These are phyloP conservation scores for Pyrrhoderma noxium DNA, from an alignment of 1,284 basidiomycete genomes.

Conservation along the genomic window DNA sequence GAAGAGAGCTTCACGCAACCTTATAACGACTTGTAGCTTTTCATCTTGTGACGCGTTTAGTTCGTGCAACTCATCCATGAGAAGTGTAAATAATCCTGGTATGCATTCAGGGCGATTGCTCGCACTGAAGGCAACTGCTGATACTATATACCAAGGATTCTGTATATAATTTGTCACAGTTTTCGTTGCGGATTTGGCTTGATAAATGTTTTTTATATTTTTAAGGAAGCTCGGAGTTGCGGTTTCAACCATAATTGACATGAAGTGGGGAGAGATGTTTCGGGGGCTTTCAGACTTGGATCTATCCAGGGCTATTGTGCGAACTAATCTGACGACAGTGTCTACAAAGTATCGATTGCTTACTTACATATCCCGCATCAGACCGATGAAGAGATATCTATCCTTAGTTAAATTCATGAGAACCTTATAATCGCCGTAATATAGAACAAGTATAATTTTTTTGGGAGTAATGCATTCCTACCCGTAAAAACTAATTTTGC, in stretches of 20 bases:
- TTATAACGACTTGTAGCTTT: conserved; percentile 34
- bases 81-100: conserved; percentile 44
- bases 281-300: no score
- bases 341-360: no score
- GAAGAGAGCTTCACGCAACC: conserved; percentile 48
- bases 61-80: conserved; percentile 33
- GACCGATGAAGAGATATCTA: no score
- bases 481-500: no score
- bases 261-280: no score
- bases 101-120: conserved; percentile 49
- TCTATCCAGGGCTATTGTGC: no score
- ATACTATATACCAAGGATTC: conserved; percentile 52
- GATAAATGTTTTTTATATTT: neutral
- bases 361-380: no score
- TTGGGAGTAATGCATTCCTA: no score
- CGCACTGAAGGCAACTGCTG: conserved; percentile 46
- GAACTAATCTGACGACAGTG: no score
- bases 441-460: no score
- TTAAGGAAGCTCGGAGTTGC: conserved; percentile 23
- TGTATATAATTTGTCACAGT: conserved; percentile 8
- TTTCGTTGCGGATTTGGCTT: neutral
- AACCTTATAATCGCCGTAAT: no score
- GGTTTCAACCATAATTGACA: conserved; percentile 21
- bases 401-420: no score
- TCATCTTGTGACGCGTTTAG: conserved; percentile 22